These are phyloP conservation scores for Blastobotrys raffinosifermentans DNA, from an alignment of 1,139 yeast species.

Conservation along the genomic window DNA sequence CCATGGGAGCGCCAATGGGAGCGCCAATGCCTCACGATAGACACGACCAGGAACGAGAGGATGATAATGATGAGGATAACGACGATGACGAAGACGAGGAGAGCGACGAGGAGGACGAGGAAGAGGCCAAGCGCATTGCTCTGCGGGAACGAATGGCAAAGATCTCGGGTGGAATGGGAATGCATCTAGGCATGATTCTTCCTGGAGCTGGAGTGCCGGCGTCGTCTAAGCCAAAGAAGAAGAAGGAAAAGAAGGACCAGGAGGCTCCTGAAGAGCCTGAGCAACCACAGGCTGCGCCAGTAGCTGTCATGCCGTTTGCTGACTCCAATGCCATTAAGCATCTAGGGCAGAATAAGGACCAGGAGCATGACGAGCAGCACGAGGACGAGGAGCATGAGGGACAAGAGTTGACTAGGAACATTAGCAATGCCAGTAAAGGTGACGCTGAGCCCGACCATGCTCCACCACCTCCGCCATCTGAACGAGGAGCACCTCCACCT, in stretches of 20 bases:
- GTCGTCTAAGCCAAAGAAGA: slow-evolving; percentile 25
- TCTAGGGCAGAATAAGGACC: slow-evolving; percentile 21
- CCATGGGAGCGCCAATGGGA: no score
- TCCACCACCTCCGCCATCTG: not conserved
- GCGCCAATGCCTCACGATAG: slow-evolving; percentile 4
- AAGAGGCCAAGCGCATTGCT: slow-evolving; percentile 71
- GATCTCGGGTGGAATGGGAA: slow-evolving; percentile 85
- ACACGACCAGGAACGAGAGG: slow-evolving; percentile 14
- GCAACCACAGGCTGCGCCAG: slow-evolving; percentile 28
- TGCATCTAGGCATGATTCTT: slow-evolving; percentile 46
- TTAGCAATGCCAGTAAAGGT: no score
- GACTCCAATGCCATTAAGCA: slow-evolving; percentile 30
- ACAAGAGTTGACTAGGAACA: slow-evolving; percentile 8
- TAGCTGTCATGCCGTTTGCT: slow-evolving; percentile 51
- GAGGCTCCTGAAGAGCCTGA: slow-evolving; percentile 22
- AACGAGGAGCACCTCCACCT: not conserved
- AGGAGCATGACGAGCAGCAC: slow-evolving; percentile 15
- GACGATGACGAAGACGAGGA: slow-evolving; percentile 27
- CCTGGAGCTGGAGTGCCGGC: slow-evolving; percentile 29
- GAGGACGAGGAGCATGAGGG: slow-evolving; percentile 15
- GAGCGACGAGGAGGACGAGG: slow-evolving; percentile 47
- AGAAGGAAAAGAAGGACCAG: slow-evolving; percentile 23
- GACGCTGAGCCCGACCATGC: not conserved
- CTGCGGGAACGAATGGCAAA: slow-evolving; percentile 94
- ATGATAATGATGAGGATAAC: slow-evolving; percentile 21